A percentile compares a stretch with the other conserved stretches of the same genome.
These are phyloP conservation scores for Flaveria trinervia DNA, from an alignment of 129 eudicot genomes.

Conservation along the genomic window DNA sequence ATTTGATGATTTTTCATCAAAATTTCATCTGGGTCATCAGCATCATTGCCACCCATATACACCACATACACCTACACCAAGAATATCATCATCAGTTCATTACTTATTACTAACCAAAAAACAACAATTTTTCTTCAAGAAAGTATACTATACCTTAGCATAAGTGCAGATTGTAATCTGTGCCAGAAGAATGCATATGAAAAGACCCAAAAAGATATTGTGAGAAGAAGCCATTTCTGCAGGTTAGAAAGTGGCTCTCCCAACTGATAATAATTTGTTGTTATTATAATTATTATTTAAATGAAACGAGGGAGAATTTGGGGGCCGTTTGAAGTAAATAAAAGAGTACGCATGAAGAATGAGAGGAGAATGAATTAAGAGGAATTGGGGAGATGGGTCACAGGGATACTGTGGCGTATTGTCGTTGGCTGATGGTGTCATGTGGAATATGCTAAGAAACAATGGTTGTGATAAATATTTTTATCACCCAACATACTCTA, in stretches of 20 bases:
- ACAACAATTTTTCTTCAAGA: neutral
- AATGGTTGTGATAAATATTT: too few relatives aligned
- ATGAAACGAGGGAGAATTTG: neutral
- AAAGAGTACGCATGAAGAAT: constrained; percentile 31
- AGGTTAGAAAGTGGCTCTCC: constrained; percentile 14
- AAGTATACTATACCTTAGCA: constrained; percentile 47
- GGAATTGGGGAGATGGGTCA: constrained; percentile 45
- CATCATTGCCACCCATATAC: constrained; percentile 66
- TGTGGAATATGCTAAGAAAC: neutral
- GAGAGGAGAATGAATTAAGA: constrained; percentile 28
- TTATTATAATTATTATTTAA: neutral
- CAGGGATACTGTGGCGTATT: constrained; percentile 33
- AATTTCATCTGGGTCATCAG: constrained; percentile 69
- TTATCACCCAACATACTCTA: too few relatives aligned
- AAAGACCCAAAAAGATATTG: constrained; percentile 36
- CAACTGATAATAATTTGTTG: neutral
- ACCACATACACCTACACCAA: constrained; percentile 67
- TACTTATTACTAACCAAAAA: neutral
- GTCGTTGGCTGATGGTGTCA: constrained; percentile 6
- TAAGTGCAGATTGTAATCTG: constrained; percentile 34
- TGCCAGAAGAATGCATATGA: constrained; percentile 38
- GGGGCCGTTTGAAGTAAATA: neutral
- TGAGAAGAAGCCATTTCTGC: constrained; percentile 50
- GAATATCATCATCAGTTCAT: constrained; percentile 1
- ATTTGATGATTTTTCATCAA: constrained; percentile 61